Base-by-base conservation (phyloP, 345 rosid species). In the Sonneratia alba region DNA sequence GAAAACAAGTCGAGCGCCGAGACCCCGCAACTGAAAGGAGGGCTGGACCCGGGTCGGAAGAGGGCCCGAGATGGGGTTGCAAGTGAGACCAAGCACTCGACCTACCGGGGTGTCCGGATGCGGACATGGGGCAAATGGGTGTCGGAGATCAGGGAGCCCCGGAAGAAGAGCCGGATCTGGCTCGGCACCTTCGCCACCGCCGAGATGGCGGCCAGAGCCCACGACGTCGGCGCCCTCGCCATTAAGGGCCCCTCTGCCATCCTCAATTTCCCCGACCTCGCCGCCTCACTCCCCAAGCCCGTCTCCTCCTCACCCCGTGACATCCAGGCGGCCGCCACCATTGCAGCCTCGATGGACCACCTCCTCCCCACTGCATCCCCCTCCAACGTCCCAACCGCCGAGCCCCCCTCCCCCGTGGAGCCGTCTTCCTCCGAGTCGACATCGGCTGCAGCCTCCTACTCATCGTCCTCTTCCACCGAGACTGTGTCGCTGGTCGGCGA, bases 311-410 rank as follows among this genome's bases (percentile, higher is more conserved):
- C 86, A 1, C 84, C 91, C 4, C 76, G 75, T 0, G 84, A 85
- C 66, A 79, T 87, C 68, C 88, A 83, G 71, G 83, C 80, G 36
- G 91, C 91, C 9, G 88, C 91, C 22, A 70, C 82, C 4, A 79
- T 72, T 61, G 88, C 88, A 21, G 88, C 91, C 36, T 69, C 81
- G 22, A 83, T 84, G 85, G 76, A 74, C 57, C 21, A 16, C 18
- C 55, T 3, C 18, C 55, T 11, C 18, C 18, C 55, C 18, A 27
- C 32, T 27, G 32, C 32, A 27, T 85, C 88, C n/a, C 97, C 98
- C 0, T 84, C 93, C 0, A 96, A 93, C 82, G 91, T 93, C 70
- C 98, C 87, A 77, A 90, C 96, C 16, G 98, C 98, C 6, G 98
- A 97, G 3, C 77, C 85, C 24, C 82, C 82, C 66, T 96, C 98